Base-by-base conservation (phyloP, 2,329 filamentous ascomycete species). In the Trichoderma sp. region DNA sequence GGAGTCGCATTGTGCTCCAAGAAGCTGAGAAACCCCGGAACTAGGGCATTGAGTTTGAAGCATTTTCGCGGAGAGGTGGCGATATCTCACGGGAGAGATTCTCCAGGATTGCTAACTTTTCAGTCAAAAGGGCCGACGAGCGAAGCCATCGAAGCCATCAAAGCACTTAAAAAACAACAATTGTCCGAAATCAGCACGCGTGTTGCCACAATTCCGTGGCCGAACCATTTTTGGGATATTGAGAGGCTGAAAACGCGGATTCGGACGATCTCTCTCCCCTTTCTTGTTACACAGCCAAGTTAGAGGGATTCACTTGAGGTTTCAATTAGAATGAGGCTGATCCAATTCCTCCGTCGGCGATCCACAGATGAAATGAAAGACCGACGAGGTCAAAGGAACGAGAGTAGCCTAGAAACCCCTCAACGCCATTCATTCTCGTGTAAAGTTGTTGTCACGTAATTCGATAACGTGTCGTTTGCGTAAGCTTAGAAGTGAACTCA, bases 21-120 rank as follows among this genome's bases (percentile, higher is more conserved):
- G 30, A 14, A 24, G n/a, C 49, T 59, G 39, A 16, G 8, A 1
- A 24, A 10, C 6, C 11, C 26, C 51, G 37, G 51, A 28, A 16
- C 51, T 66, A 21, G 21, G 24, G 39, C 18, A 56, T 66, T 66
- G 39, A 66, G 54, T 66, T 66, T 59, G 26, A 49, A 59, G 18
- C 28, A 34, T 37, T 43, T 43, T 49, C 18, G 8, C 30, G 34
- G 37, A 16, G 6, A 49, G 24, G 39, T 66, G 54, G 54, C 64
- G 43, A 59, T 49, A 10, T 59, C 21, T 66, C 54, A 58, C 55
- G n/a, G 39, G 10, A 32, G 32, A 13, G 8, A 3, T 11, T n/a
- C n/a, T 49, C 16, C n/a, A 51, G 39, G 28, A 59, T 28, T 66
- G 64, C 39, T 43, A 34, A n/a, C 49, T 59, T 18, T 30, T 32